phyloP scores from a whole-genome alignment of 2,329 filamentous ascomycete genomes.

The Hypomyces rosellus region DNA sequence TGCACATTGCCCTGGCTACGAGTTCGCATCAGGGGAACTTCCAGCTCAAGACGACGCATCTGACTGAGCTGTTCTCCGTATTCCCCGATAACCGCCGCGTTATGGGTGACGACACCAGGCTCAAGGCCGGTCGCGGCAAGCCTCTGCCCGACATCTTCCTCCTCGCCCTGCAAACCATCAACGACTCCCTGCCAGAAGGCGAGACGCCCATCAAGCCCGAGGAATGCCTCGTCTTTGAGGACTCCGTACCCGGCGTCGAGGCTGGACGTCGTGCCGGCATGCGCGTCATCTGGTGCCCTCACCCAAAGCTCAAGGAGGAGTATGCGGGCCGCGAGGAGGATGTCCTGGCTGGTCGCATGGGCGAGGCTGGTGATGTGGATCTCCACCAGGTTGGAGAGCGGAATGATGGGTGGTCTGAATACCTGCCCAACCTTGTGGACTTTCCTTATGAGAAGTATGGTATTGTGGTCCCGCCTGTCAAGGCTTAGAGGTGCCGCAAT shows the following conservation, averaged over 20 bases:
- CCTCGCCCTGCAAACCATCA: conserved; percentile 78
- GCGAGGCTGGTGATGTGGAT: conserved; percentile 54
- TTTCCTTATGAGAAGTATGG: conserved; percentile 57
- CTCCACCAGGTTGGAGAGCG: conserved; percentile 50
- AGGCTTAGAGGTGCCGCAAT: background rate
- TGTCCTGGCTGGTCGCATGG: conserved; percentile 76
- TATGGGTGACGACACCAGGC: conserved; percentile 76
- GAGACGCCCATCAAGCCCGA: conserved; percentile 65
- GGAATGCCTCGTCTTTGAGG: conserved; percentile 95
- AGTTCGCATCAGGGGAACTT: conserved; percentile 69
- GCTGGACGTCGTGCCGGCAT: conserved; percentile 85
- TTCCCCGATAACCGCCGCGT: conserved; percentile 69
- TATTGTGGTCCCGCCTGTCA: conserved; percentile 38
- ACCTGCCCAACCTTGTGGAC: conserved; percentile 41
- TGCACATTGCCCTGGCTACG: conserved; percentile 83
- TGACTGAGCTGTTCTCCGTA: conserved; percentile 51
- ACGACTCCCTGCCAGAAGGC: conserved; percentile 59
- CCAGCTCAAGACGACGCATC: conserved; percentile 64
- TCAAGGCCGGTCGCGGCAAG: conserved; percentile 77
- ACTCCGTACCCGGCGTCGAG: conserved; percentile 89
- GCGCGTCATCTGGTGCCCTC: conserved; percentile 89
- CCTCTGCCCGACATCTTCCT: conserved; percentile 93
- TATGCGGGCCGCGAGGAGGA: conserved; percentile 70
- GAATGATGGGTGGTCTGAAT: conserved; percentile 56
- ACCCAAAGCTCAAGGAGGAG: conserved; percentile 69